phyloP scores from a whole-genome alignment of 768 basidiomycete genomes.

The Strobilomyces dryophilus region DNA sequence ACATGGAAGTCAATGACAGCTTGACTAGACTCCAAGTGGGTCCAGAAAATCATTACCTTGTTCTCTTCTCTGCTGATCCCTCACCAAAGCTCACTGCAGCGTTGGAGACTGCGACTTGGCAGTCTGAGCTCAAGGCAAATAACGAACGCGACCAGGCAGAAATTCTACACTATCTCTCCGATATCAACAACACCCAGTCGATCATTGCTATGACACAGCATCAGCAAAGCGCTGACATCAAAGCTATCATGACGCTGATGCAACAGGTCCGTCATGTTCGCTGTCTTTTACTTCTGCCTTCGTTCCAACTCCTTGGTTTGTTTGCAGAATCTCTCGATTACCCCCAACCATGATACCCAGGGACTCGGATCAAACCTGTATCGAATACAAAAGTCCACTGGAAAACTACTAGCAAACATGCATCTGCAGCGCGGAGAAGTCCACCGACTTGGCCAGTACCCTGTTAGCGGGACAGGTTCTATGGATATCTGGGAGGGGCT shows the following conservation, averaged over 20 bases:
- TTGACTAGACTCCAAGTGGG: conserved; percentile 45
- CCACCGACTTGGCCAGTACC: conserved; percentile 42
- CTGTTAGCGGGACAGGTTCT: conserved; percentile 47
- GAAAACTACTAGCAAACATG: conserved; percentile 45
- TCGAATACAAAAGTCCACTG: conserved; percentile 43
- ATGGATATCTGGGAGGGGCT: conserved; percentile 57
- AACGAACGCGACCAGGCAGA: conserved; percentile 41
- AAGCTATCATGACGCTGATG: conserved; percentile 45
- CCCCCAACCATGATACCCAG: conserved; percentile 27
- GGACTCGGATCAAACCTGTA: conserved; percentile 50
- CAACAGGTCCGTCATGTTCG: conserved; percentile 36
- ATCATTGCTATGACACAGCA: conserved; percentile 32
- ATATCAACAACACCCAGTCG: conserved; percentile 39
- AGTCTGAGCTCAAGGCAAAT: conserved; percentile 38
- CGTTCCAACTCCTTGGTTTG: conserved; percentile 14
- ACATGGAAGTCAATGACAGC: conserved; percentile 43
- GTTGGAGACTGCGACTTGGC: conserved; percentile 46
- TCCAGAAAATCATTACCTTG: neutral
- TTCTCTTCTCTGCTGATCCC: conserved; percentile 5
- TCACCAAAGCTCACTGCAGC: conserved; percentile 42
- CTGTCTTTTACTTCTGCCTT: neutral
- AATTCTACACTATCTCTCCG: conserved; percentile 39
- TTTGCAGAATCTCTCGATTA: conserved; percentile 20
- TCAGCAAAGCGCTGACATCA: conserved; percentile 34
- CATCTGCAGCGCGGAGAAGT: conserved; percentile 53